phyloP scores from a whole-genome alignment of 495 filamentous ascomycete genomes.

The Penicillium angulare region DNA sequence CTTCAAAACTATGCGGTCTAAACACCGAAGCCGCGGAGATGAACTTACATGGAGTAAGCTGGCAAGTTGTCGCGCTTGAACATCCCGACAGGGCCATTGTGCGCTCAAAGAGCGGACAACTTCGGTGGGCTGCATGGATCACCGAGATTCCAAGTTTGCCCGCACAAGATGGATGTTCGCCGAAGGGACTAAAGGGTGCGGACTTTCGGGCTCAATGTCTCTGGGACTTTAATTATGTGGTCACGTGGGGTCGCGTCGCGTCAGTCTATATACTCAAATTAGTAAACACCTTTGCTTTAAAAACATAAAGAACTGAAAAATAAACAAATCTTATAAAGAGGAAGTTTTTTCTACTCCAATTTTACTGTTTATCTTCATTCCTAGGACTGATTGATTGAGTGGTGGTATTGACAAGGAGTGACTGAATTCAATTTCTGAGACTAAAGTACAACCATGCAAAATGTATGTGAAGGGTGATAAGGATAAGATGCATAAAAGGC shows the following conservation, averaged over 20 bases:
- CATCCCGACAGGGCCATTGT: slow-evolving; percentile 62
- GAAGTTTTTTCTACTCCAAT: no score
- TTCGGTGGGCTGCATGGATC: slow-evolving; percentile 29
- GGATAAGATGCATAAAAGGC: not conserved
- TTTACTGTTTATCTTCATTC: no score
- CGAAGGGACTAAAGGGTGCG: not conserved
- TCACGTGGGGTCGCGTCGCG: slow-evolving; percentile 19
- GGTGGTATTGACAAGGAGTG: not conserved
- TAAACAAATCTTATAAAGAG: no score
- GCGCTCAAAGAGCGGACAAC: slow-evolving; percentile 43
- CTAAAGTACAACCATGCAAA: slow-evolving; percentile 21
- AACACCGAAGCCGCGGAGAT: not conserved
- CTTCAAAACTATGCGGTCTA: not conserved
- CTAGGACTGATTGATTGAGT: no score
- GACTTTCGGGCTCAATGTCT: slow-evolving; percentile 1
- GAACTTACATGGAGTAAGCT: slow-evolving; percentile 58
- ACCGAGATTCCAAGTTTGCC: not conserved
- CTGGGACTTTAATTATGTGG: no score
- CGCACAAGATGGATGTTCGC: not conserved
- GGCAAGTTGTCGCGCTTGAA: slow-evolving; percentile 62
- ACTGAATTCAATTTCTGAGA: slow-evolving; percentile 9
- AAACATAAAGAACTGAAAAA: no score
- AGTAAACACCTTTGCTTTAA: no score
- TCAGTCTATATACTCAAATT: no score
- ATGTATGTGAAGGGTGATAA: slow-evolving; percentile 6